A percentile compares a stretch with the other conserved stretches of the same genome.
Evolutionary conservation across 2,329 filamentous ascomycete species (phyloP).

Genomic region (Penicillium palitans): DNA sequence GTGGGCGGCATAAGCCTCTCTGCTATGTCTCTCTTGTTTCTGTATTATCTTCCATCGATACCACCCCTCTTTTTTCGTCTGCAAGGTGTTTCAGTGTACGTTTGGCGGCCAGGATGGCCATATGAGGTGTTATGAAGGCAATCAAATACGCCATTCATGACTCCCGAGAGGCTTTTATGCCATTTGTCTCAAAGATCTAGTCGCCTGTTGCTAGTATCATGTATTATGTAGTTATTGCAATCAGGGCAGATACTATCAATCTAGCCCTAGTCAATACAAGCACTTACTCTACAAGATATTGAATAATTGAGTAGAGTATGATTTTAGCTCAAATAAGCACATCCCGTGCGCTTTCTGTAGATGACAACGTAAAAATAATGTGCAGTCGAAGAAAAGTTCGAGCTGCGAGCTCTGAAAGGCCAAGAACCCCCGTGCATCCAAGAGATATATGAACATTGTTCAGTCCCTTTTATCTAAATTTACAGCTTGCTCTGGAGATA

Average conservation of each 20-base stretch:
- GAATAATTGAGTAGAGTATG: conserved; percentile 10
- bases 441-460: background rate
- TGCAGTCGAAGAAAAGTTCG: background rate
- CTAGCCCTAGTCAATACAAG: background rate
- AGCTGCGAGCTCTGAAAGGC: background rate
- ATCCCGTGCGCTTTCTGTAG: conserved; percentile 6
- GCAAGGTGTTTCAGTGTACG: background rate
- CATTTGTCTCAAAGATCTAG: background rate
- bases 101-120: background rate
- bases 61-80: background rate
- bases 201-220: background rate
- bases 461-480: background rate
- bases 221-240: background rate
- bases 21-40: background rate
- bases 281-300: background rate
- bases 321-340: conserved; percentile 1
- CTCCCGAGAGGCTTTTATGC: background rate
- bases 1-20: conserved; percentile 29
- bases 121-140: background rate
- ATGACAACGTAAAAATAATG: background rate
- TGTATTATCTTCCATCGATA: conserved; percentile 13
- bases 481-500: conserved; percentile 51
- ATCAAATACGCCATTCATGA: background rate
- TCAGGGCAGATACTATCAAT: background rate
- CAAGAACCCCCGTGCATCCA: background rate